Conservation (phyloP, 2,329 filamentous ascomycete genomes). For the Lasiodiplodia sp. region DNA sequence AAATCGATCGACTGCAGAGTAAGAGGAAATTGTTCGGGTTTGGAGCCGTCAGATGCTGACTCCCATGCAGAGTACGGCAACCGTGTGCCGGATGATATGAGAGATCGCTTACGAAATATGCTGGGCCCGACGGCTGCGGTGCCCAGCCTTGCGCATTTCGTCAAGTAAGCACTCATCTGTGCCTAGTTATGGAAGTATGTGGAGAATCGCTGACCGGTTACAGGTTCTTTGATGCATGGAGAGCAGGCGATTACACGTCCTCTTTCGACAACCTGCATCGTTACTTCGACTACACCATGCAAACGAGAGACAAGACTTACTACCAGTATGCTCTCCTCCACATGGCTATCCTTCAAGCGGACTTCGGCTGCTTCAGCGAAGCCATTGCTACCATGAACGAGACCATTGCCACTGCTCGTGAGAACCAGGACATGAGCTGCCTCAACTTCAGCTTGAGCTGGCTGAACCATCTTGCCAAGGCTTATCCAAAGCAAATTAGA, state of each 20-base stretch:
- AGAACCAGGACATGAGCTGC: conserved; percentile 90
- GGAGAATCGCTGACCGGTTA: conserved; percentile 1
- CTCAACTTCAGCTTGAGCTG: conserved; percentile 95
- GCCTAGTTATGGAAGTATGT: too few species aligned
- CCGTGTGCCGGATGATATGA: conserved; percentile 77
- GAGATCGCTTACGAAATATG: conserved; percentile 72
- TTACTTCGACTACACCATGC: conserved; percentile 97
- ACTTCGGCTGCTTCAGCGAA: conserved; percentile 90
- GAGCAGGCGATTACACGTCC: conserved; percentile 85
- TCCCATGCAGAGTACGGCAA: conserved; percentile 69
- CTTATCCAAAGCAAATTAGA: conserved; percentile 77
- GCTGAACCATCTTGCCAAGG: conserved; percentile 92
- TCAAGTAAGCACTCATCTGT: conserved; percentile 59
- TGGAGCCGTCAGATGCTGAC: not conserved
- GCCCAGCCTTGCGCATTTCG: conserved; percentile 77
- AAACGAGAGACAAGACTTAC: conserved; percentile 79
- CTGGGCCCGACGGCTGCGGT: conserved; percentile 71
- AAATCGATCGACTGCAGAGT: conserved; percentile 88
- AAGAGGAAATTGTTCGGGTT: conserved; percentile 34
- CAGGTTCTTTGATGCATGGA: conserved; percentile 91
- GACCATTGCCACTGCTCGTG: conserved; percentile 90
- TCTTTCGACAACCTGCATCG: conserved; percentile 91
- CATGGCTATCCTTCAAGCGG: conserved; percentile 89
- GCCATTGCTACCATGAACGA: conserved; percentile 95
- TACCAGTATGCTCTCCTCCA: conserved; percentile 97